Conservation (phyloP, 306 rosid species). For the Myrica gale region DNA sequence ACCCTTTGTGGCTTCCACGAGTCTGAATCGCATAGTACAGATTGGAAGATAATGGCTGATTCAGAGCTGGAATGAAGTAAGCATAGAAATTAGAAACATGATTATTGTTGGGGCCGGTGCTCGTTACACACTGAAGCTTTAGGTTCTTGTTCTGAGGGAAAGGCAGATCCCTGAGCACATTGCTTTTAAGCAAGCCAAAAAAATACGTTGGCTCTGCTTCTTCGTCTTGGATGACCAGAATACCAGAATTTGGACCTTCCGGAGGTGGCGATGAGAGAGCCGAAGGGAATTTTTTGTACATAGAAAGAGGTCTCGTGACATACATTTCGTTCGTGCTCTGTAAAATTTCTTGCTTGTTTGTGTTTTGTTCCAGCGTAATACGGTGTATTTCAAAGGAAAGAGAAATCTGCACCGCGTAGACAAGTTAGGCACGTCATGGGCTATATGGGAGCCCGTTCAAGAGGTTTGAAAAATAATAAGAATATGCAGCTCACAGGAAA, state of each 20-base stretch:
- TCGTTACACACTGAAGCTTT: not conserved
- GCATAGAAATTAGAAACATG: conserved; percentile 33
- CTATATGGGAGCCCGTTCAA: no score
- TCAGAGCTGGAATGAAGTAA: conserved; percentile 67
- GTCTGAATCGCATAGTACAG: conserved; percentile 58
- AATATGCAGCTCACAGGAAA: no score
- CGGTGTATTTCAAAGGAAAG: no score
- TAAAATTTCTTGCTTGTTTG: not conserved
- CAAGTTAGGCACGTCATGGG: no score
- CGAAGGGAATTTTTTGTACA: conserved; percentile 19
- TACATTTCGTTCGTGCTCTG: conserved; percentile 18
- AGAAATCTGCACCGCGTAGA: no score
- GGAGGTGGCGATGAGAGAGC: conserved; percentile 26
- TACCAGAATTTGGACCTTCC: conserved; percentile 40
- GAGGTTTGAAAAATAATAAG: no score
- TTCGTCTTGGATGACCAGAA: conserved; percentile 31
- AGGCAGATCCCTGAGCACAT: conserved; percentile 24
- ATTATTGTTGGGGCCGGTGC: not conserved
- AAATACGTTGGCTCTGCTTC: conserved; percentile 22
- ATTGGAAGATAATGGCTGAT: conserved; percentile 58
- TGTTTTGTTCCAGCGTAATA: not conserved
- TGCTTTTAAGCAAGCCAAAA: conserved; percentile 21
- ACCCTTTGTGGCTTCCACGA: conserved; percentile 65
- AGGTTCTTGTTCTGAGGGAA: conserved; percentile 42
- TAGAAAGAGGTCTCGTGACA: conserved; percentile 33